These are phyloP conservation scores for Penicillium sp. DNA, from an alignment of 2,329 filamentous ascomycete genomes.

Conservation along the genomic window DNA sequence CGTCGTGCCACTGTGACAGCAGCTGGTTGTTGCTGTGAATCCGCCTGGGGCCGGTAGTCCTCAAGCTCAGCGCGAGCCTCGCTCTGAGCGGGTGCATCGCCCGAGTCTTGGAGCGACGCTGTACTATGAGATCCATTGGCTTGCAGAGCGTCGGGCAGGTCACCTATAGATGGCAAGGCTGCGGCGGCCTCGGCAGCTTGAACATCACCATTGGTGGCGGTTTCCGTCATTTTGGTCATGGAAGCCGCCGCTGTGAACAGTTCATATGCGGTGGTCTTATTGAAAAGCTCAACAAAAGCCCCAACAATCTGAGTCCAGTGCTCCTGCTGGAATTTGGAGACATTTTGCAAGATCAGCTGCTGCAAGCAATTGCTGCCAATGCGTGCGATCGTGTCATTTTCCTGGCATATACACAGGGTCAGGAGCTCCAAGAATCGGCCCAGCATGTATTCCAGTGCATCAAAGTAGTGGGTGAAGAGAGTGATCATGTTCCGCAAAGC, in stretches of 20 bases:
- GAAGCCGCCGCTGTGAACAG: conserved; percentile 80
- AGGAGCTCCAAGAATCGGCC: conserved; percentile 94
- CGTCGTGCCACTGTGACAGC: conserved; percentile 90
- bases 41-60: conserved; percentile 78
- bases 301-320: conserved; percentile 96
- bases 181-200: conserved; percentile 23
- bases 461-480: conserved; percentile 98
- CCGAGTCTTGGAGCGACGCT: conserved; percentile 33
- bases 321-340: conserved; percentile 79
- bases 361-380: conserved; percentile 98
- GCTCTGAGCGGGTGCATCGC: conserved; percentile 37
- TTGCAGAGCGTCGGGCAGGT: conserved; percentile 25
- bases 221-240: conserved; percentile 40
- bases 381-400: conserved; percentile 96
- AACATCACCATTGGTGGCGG: conserved; percentile 28
- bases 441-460: conserved; percentile 94
- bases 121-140: conserved; percentile 30
- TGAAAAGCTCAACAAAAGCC: conserved; percentile 93
- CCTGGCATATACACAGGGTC: conserved; percentile 95
- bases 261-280: conserved; percentile 89
- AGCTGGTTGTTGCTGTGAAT: conserved; percentile 80
- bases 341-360: conserved; percentile 93
- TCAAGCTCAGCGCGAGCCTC: conserved; percentile 59
- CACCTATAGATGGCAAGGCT: conserved; percentile 12
- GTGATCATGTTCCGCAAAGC: conserved; percentile 97